Base-by-base conservation (phyloP, 2,329 filamentous ascomycete species). In the Fusarium acutatum region DNA sequence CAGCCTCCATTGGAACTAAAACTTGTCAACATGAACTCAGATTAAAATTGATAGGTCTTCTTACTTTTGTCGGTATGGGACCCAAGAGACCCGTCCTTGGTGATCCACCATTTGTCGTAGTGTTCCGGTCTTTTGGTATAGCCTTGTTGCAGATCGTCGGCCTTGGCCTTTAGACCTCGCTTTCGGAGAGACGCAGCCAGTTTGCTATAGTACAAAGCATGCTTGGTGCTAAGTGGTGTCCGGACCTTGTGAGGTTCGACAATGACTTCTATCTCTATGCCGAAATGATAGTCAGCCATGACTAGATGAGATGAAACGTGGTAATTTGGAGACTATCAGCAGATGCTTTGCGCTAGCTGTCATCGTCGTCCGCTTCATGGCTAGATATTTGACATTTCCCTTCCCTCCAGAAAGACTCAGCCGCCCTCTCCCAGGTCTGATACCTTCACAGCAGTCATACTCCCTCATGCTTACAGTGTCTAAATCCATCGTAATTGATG, bases 101-200 rank as follows among this genome's bases (percentile, higher is more conserved):
- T 54, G 24, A 54, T 54, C 50, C 34, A 54, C 50, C 50, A 54
- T n/a, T 40, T 54, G 50, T 54, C 50, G 24, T 54, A 54, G 20
- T 54, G 50, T 28, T 54, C 34, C 1, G 50, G 50, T 14, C 50
- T 28, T 22, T 54, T 54, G 15, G 35, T 40, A 7, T 54, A 54
- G 50, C 50, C 50, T 17, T 54, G 34, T 10, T 40, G 50, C 11
- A 54, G 12, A 38, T 54, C 50, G 5, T 54, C 50, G 7, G 50
- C 34, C 2, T 54, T 38, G 7, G 34, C 50, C 50, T 54, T 54
- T 0, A 54, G 50, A 5, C 50, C 50, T 35, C 34, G 7, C 17
- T 54, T 54, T 18, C 50, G 50, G 0, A 54, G 11, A 22, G 50
- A 54, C 1, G 50, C 34, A 7, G 50, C 50, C 7, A 54, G 24